Percentiles rank a stretch among this genome's conserved stretches.
These are phyloP conservation scores for Sextonia rubra DNA, from an alignment of 164 flowering plant genomes.

Conservation along the genomic window DNA sequence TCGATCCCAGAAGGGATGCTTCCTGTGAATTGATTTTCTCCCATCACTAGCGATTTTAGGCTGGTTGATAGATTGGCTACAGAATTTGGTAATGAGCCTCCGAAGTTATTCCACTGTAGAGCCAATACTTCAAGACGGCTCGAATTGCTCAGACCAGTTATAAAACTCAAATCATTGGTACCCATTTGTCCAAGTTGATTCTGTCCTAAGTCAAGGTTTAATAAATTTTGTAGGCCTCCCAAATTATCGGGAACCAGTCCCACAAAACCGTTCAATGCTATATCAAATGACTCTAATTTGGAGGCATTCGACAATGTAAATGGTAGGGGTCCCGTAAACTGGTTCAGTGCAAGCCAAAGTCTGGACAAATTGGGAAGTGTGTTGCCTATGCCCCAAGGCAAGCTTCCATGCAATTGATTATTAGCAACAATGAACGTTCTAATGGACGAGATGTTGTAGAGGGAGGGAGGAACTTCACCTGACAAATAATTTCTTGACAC, in stretches of 20 bases:
- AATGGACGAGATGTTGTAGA: conserved; percentile 46
- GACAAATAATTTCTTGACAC: conserved; percentile 31
- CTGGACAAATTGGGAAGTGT: conserved; percentile 24
- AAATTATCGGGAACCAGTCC: conserved; percentile 11
- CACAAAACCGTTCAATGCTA: neutral
- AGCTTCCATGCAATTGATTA: conserved; percentile 33
- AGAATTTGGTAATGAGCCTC: neutral
- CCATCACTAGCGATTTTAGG: neutral
- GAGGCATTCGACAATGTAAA: conserved; percentile 13
- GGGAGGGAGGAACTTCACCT: conserved; percentile 39
- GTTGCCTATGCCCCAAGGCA: conserved; percentile 13
- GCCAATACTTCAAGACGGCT: neutral
- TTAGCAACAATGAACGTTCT: conserved; percentile 20
- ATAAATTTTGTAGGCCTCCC: conserved; percentile 1
- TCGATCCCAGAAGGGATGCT: conserved; percentile 1
- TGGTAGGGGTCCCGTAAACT: neutral
- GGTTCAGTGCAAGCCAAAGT: neutral
- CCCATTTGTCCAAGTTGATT: conserved; percentile 4
- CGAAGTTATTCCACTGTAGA: neutral
- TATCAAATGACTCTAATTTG: neutral
- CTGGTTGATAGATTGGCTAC: neutral
- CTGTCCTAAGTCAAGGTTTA: neutral
- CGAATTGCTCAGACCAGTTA: conserved; percentile 4
- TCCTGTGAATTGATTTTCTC: neutral
- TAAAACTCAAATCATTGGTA: conserved; percentile 3